Base-by-base conservation (phyloP, 2,329 filamentous ascomycete species). In the Zymoseptoria brevis region DNA sequence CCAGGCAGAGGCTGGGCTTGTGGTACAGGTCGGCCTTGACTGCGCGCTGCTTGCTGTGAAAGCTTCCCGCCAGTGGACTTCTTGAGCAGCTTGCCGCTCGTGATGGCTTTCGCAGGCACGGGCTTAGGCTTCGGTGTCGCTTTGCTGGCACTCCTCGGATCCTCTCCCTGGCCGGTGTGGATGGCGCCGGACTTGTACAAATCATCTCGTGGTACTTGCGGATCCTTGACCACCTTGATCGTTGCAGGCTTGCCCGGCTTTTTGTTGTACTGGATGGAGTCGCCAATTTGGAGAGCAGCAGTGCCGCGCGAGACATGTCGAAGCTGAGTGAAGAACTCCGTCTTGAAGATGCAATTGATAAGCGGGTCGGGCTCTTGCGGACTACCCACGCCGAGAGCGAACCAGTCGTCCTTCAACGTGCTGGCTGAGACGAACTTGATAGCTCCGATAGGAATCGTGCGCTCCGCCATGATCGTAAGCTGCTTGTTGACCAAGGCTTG, bases 321-420 rank as follows among this genome's bases (percentile, higher is more conserved):
- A 77, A 99, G 86, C 64, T 96, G 92, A 0, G 93, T 95, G 71
- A 97, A 96, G 75, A 99, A 87, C 71, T 99, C 94, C 0, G 94
- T 99, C 79, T 99, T 99, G 75, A 99, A 86, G 19, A 96, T 79
- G 71, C 94, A 99, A 76, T 87, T 96, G 69, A 99, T 75, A 21
- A 99, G 80, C n/a, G 94, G 91, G 74, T 99, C 94, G 0, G 94
- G 82, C 72, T 97, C 93, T 71, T 96, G 90, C 8, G 87, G 87
- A 30, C 92, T 92, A n/a, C 89, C 90, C 51, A 95, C 82, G 2
- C 92, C 90, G 41, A 99, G 80, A 1, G 93, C 90, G 74, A 99
- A 96, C 94, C 94, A 99, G 75, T 99, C 94, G 68, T 99, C 94
- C 64, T 89, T 90, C 61, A 89, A 77, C 16, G 83, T 90, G 2